phyloP scores from a whole-genome alignment of 768 basidiomycete species.

The Solioccasus polychromus region DNA sequence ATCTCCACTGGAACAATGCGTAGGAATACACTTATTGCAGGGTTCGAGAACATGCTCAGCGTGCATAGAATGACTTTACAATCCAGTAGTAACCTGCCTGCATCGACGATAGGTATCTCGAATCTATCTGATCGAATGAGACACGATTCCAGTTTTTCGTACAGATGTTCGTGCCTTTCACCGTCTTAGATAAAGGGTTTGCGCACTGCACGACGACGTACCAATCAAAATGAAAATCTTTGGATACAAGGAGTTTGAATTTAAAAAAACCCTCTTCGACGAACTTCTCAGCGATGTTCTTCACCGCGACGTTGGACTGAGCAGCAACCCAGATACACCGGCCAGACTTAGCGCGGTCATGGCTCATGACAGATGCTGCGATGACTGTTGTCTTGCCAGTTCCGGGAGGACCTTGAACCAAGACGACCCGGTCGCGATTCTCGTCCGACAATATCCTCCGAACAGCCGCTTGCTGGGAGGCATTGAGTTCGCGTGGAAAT shows the following conservation, averaged over 20 bases:
- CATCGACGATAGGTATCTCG: constrained; percentile 8
- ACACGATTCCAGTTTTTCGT: constrained; percentile 30
- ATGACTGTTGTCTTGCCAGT: constrained; percentile 47
- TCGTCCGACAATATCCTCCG: constrained; percentile 27
- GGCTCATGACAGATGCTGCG: constrained; percentile 32
- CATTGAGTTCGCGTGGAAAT: constrained; percentile 15
- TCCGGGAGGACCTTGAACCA: constrained; percentile 39
- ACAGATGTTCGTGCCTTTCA: constrained; percentile 51
- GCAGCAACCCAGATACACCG: constrained; percentile 40
- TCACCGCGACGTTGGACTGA: constrained; percentile 51
- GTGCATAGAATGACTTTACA: constrained; percentile 45
- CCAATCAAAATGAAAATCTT: constrained; percentile 48
- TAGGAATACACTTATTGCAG: constrained; percentile 11
- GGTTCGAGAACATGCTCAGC: constrained; percentile 43
- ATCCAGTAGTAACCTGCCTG: constrained; percentile 25
- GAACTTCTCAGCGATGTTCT: constrained; percentile 51
- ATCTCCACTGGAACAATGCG: constrained; percentile 33
- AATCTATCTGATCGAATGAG: constrained; percentile 40
- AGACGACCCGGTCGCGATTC: constrained; percentile 20
- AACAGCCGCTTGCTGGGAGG: constrained; percentile 29
- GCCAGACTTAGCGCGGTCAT: constrained; percentile 5
- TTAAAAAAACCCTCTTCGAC: constrained; percentile 27
- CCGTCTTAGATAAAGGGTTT: not conserved
- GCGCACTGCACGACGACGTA: constrained; percentile 12
- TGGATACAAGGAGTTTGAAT: constrained; percentile 44